Base-by-base conservation (phyloP, 106 monocot species). In the Dendrobium officinale region DNA sequence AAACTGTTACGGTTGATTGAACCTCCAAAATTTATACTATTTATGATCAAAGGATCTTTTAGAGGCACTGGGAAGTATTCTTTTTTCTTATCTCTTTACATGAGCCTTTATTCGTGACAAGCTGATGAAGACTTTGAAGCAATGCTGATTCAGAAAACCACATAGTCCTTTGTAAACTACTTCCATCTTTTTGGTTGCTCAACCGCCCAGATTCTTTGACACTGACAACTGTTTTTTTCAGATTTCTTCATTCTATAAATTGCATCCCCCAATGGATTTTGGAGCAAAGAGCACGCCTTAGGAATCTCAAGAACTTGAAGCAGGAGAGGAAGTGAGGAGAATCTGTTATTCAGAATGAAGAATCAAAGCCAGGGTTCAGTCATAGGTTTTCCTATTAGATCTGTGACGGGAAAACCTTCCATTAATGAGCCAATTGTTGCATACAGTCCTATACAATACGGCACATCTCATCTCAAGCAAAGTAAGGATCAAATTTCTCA, bases 61-160 rank as follows among this genome's bases (percentile, higher is more conserved):
- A 37, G 15, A 67, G 22, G 20, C 26, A 67, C 22, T n/a, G 7
- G 6, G 48, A 76, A 48, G 13, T 27, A 42, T 11, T 73, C 55
- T 41, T 42, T 42, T 42, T 37, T 73, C 16, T 45, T 55, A 0
- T 40, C 11, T 73, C 13, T 49, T n/a, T 20, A 16, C 33, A 33
- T 54, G 4, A 29, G 15, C 77, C 51, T 70, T 72, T 78, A 54
- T 31, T 56, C 41, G 55, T 75, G 43, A 79, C 80, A 83, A 80
- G 67, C 80, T 77, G 84, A 79, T 78, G 78, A 67, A 9, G 78
- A 84, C 83, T 81, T 40, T 67, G 81, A 72, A 73, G 68, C 24
- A 61, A 20, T 82, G 47, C 64, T 81, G 81, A 81, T 67, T 79
- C 75, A 82, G 48, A 26, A 18, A 75, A 26, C 61, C 83, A 83